Percentiles rank a stretch among this genome's conserved stretches.
These are phyloP conservation scores for Periconia macrospinosa DNA, from an alignment of 2,329 filamentous ascomycete genomes.

Conservation along the genomic window DNA sequence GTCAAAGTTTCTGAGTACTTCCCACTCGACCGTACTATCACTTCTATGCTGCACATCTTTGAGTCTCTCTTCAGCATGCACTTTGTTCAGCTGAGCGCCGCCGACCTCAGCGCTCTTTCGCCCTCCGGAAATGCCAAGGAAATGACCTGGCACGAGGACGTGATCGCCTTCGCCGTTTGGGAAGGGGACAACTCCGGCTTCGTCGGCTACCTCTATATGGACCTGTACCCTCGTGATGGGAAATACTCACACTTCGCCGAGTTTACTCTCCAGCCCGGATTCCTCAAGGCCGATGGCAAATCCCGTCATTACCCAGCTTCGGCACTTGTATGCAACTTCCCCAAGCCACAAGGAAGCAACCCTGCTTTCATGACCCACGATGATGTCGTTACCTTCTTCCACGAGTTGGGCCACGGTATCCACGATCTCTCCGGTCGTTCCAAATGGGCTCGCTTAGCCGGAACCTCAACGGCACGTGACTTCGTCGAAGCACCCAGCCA, in stretches of 20 bases:
- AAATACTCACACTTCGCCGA: neutral
- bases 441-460: neutral
- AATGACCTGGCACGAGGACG: slow-evolving; percentile 1
- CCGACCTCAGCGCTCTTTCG: neutral
- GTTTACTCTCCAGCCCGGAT: neutral
- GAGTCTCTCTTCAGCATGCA: neutral
- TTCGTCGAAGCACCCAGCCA: neutral
- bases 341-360: neutral
- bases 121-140: neutral
- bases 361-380: neutral
- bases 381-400: neutral
- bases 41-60: neutral
- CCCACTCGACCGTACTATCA: neutral
- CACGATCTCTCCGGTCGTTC: neutral
- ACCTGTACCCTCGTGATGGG: neutral
- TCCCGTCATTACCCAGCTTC: neutral
- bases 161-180: neutral
- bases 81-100: neutral
- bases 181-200: neutral
- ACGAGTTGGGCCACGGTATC: neutral
- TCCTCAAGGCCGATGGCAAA: neutral
- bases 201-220: neutral
- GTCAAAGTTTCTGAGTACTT: neutral
- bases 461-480: neutral
- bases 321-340: neutral